Evolutionary conservation across 352 stramenopile genomes (phyloP).

Genomic region (Globisporangium barbulae): DNA sequence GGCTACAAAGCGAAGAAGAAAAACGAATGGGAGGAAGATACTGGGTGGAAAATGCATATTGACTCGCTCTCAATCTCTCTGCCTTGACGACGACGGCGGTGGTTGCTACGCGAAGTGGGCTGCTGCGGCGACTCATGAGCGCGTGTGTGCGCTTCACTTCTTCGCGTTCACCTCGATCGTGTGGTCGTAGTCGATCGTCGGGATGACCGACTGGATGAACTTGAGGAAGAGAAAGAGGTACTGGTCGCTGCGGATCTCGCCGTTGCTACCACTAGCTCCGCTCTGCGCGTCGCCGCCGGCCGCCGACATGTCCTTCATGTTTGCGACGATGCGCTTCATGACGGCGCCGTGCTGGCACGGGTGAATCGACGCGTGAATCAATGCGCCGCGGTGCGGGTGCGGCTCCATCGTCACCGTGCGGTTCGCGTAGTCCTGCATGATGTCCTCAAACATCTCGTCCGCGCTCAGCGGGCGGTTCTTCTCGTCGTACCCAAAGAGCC

Average conservation of each 20-base stretch:
- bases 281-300: slow-evolving; percentile 26
- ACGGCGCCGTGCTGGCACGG: slow-evolving; percentile 97
- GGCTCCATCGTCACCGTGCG: slow-evolving; percentile 98
- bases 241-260: slow-evolving; percentile 91
- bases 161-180: slow-evolving; percentile 95
- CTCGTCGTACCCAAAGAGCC: slow-evolving; percentile 96
- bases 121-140: neutral
- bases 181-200: slow-evolving; percentile 99
- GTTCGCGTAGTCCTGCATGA: slow-evolving; percentile 99
- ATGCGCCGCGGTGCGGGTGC: slow-evolving; percentile 90
- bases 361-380: slow-evolving; percentile 95
- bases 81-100: neutral
- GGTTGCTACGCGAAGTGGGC: neutral
- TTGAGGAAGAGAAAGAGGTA: slow-evolving; percentile 99
- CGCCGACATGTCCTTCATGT: slow-evolving; percentile 73
- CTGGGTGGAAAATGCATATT: neutral
- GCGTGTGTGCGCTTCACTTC: slow-evolving; percentile 16
- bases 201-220: slow-evolving; percentile 98
- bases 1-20: neutral
- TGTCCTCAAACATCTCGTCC: slow-evolving; percentile 97
- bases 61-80: neutral
- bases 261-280: slow-evolving; percentile 13
- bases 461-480: slow-evolving; percentile 82
- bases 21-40: neutral
- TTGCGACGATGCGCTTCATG: slow-evolving; percentile 98